Evolutionary conservation across 345 rosid species (phyloP).

Genomic region (Lumnitzera littorea): DNA sequence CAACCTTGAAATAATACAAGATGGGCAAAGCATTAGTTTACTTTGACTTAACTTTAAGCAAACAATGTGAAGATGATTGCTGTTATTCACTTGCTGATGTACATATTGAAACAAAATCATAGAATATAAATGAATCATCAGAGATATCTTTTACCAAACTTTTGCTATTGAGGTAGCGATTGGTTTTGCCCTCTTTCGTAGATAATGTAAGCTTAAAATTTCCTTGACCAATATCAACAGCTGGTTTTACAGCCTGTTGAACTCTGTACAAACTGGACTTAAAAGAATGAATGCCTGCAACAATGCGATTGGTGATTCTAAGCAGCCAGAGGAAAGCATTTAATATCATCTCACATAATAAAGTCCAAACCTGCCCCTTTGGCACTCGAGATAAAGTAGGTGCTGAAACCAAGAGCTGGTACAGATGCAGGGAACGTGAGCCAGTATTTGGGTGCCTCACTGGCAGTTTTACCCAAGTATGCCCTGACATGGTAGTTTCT

Average conservation of each 20-base stretch:
- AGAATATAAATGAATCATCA: conserved; percentile 3
- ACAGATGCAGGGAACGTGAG: conserved; percentile 72
- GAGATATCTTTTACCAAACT: conserved; percentile 41
- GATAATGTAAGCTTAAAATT: conserved; percentile 61
- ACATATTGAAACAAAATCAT: not conserved
- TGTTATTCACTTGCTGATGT: not conserved
- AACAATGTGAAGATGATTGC: no score
- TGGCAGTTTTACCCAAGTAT: conserved; percentile 56
- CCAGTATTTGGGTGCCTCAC: conserved; percentile 64
- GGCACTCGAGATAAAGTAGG: conserved; percentile 60
- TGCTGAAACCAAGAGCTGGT: conserved; percentile 90
- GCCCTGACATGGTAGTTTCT: conserved; percentile 70
- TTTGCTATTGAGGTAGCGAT: conserved; percentile 48
- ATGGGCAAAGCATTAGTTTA: conserved; percentile 2
- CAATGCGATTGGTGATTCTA: conserved; percentile 17
- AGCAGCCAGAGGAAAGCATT: conserved; percentile 12
- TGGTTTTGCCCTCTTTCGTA: conserved; percentile 30
- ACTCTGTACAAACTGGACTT: conserved; percentile 43
- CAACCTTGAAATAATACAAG: conserved; percentile 41
- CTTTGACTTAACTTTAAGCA: no score
- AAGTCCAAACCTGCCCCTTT: conserved; percentile 46
- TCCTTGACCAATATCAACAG: conserved; percentile 59
- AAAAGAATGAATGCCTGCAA: conserved; percentile 44
- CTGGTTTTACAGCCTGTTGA: conserved; percentile 33
- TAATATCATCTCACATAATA: conserved; percentile 1